Conservation (phyloP, 2,329 filamentous ascomycete genomes). For the Teratosphaeriaceae sp. region DNA sequence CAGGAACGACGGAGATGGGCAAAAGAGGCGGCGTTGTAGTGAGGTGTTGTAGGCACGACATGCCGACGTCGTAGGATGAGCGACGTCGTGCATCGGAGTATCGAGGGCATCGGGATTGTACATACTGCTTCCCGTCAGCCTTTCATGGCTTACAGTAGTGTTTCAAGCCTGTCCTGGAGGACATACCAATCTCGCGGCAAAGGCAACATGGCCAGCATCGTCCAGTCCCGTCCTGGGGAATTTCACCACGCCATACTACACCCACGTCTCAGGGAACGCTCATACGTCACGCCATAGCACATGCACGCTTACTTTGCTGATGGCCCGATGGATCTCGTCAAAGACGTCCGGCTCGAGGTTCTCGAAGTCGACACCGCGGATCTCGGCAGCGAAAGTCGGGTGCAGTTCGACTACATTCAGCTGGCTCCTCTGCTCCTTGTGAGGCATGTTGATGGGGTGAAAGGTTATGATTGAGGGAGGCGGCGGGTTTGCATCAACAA, state of each 20-base stretch:
- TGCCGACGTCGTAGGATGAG: too few relatives aligned
- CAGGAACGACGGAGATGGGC: too few relatives aligned
- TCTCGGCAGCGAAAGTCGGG: constrained; percentile 12
- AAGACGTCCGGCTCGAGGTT: constrained; percentile 13
- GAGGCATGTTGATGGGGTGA: constrained; percentile 14
- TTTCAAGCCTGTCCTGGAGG: too few relatives aligned
- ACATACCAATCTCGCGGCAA: constrained; percentile 34
- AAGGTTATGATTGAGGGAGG: too few relatives aligned
- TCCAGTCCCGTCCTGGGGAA: constrained; percentile 8
- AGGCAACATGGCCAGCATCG: constrained; percentile 35
- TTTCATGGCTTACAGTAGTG: too few relatives aligned
- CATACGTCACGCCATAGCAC: neutral
- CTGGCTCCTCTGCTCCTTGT: constrained; percentile 11
- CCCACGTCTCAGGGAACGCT: too few relatives aligned
- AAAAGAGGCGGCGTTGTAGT: too few relatives aligned
- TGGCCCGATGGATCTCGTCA: constrained; percentile 13
- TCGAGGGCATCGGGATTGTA: too few relatives aligned
- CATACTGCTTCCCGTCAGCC: too few relatives aligned
- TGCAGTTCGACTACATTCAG: constrained; percentile 12
- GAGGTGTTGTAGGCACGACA: too few relatives aligned
- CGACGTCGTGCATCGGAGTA: too few relatives aligned
- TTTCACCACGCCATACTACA: constrained; percentile 9
- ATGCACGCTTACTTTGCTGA: constrained; percentile 9
- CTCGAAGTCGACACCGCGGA: constrained; percentile 14
- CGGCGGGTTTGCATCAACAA: too few relatives aligned